Evolutionary conservation across 164 flowering plant genomes (phyloP), one percentile per base, ranked within the genome.

Genomic region (Cinnamomum chago): DNA sequence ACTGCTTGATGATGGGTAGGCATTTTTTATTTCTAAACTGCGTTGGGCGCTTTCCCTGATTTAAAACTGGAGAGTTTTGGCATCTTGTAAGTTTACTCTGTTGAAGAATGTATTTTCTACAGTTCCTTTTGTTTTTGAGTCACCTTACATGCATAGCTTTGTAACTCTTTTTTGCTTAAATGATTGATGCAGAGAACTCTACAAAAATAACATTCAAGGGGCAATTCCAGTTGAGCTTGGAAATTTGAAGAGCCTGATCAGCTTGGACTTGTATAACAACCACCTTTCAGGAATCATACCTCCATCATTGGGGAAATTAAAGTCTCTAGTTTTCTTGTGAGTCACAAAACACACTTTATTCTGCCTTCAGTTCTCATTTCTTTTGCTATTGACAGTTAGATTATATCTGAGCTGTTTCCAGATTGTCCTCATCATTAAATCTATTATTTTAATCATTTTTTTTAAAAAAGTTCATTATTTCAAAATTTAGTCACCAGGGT

Each of bases 221-320:
- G 77, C 84, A n/a, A 88, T 95, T 33, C 98, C 98, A 14, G 68
- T 70, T n/a, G 98, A 95, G 85, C 85, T 92, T 72, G 95, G 95
- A n/a, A 90, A 85, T 70, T 78, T 95, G 87, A 91, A 89, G 90
- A 93, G 81, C 82, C 84, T 95, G 47, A 87, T 89, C 71, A 93
- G 97, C 86, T 85, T 95, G 89, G 98, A 95, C 80, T 77, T 95
- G 74, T 95, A 93, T 76, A 88, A 88, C 85, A 95, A 95, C 84
- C 88, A 90, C 76, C 83, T 95, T 72, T 74, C 97, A 2, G 98
- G 98, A 70, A 77, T 47, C 50, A 88, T 95, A 75, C 97, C 98
- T 51, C 79, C 88, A 30, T 77, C 92, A 5, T 40, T 94, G 77
- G 98, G 95, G 72, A 90, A 89, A 65, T 76, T 94, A 85, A 94